Percentiles rank a stretch among this genome's conserved stretches.
Evolutionary conservation across 805 yeast genomes (phyloP).

Genomic region (Myxozyma lipomycoides): DNA sequence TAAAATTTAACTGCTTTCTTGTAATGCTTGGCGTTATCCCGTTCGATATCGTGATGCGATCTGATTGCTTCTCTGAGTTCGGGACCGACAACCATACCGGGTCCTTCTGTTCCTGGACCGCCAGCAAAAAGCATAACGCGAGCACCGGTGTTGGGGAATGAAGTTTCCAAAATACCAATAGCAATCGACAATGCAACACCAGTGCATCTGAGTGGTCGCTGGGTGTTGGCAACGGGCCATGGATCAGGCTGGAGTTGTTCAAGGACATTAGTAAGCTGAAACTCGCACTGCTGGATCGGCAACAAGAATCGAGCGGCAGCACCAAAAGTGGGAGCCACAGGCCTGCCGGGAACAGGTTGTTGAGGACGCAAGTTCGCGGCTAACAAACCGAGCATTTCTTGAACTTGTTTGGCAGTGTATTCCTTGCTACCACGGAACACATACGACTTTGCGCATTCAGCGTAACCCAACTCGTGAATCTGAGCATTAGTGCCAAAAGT

Average conservation of each 20-base stretch:
- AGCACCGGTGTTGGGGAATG: conserved; percentile 82
- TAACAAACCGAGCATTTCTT: conserved; percentile 57
- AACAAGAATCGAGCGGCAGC: conserved; percentile 55
- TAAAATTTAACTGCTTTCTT: conserved; percentile 81
- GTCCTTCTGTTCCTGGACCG: conserved; percentile 92
- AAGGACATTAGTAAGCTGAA: conserved; percentile 71
- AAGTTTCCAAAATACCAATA: conserved; percentile 70
- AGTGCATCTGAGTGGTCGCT: conserved; percentile 84
- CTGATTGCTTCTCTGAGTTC: conserved; percentile 94
- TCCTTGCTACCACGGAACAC: conserved; percentile 90
- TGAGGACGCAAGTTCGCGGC: conserved; percentile 27
- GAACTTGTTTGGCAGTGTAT: conserved; percentile 52
- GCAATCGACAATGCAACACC: conserved; percentile 92
- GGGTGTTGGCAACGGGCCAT: conserved; percentile 77
- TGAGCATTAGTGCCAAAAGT: conserved; percentile 89
- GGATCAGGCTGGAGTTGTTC: conserved; percentile 76
- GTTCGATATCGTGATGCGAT: conserved; percentile 94
- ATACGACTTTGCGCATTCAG: conserved; percentile 65
- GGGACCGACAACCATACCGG: conserved; percentile 89
- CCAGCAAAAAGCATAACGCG: conserved; percentile 86
- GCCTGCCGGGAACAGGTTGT: conserved; percentile 26
- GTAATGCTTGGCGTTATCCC: conserved; percentile 82
- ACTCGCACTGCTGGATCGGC: conserved; percentile 75
- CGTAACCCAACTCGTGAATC: conserved; percentile 75
- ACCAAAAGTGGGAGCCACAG: conserved; percentile 21